phyloP scores from a whole-genome alignment of 345 rosid genomes.

The Anacardium occidentale region DNA sequence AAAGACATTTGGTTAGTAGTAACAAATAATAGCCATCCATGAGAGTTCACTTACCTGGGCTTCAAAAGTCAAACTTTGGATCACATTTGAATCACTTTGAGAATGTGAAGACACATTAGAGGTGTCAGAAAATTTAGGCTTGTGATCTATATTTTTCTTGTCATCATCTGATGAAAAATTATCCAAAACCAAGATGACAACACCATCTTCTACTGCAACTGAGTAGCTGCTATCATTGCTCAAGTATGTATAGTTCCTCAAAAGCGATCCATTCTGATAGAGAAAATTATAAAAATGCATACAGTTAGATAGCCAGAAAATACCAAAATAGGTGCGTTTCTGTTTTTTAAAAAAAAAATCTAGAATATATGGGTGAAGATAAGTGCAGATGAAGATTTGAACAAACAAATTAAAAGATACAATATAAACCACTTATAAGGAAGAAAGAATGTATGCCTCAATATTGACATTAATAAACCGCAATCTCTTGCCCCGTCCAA shows the following conservation, averaged over 20 bases:
- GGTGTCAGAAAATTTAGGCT: constrained; percentile 35
- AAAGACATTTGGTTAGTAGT: no score
- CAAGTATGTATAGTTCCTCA: constrained; percentile 83
- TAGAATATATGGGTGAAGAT: neutral
- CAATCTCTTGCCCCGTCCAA: constrained; percentile 93
- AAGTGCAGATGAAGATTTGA: neutral
- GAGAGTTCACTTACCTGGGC: constrained; percentile 45
- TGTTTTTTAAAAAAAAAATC: no score
- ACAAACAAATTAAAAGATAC: neutral
- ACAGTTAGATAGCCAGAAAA: constrained; percentile 8
- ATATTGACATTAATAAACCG: constrained; percentile 82
- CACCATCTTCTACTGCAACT: constrained; percentile 79
- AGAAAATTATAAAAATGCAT: constrained; percentile 10
- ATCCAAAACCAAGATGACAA: constrained; percentile 63
- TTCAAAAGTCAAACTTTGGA: constrained; percentile 81
- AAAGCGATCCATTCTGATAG: constrained; percentile 77
- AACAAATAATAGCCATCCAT: neutral
- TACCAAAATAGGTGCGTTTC: neutral
- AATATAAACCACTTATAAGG: constrained; percentile 14
- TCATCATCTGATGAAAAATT: constrained; percentile 44
- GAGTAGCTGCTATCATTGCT: constrained; percentile 92
- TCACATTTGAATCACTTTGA: constrained; percentile 42
- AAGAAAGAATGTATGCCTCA: constrained; percentile 53
- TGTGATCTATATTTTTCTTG: constrained; percentile 35
- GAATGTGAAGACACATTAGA: constrained; percentile 36